These are phyloP conservation scores for Canariomyces notabilis DNA, from an alignment of 2,329 filamentous ascomycete genomes.

Conservation along the genomic window DNA sequence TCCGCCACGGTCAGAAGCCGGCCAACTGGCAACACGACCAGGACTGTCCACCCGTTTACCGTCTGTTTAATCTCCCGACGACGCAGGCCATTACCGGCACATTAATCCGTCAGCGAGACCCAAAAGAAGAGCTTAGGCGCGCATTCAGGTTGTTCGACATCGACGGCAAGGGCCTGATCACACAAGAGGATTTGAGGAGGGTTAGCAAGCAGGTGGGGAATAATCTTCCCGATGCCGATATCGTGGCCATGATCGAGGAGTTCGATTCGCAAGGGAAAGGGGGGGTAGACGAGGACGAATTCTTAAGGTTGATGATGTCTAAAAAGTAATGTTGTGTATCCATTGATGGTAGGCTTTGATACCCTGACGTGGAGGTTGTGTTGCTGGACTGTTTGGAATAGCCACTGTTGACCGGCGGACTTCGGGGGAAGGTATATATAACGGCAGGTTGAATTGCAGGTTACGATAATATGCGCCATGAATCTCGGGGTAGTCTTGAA, in stretches of 20 bases:
- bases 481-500: no score
- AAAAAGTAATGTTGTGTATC: constrained; percentile 25
- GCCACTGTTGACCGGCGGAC: not conserved
- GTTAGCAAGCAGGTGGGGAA: constrained; percentile 90
- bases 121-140: constrained; percentile 81
- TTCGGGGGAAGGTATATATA: not conserved
- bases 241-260: constrained; percentile 95
- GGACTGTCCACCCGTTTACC: constrained; percentile 57
- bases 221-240: constrained; percentile 85
- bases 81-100: constrained; percentile 75
- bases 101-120: constrained; percentile 76
- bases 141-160: constrained; percentile 93
- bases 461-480: constrained; percentile 18
- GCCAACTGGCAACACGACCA: constrained; percentile 50
- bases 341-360: constrained; percentile 5
- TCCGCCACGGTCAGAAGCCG: constrained; percentile 72
- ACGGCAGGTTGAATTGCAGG: constrained; percentile 13
- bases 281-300: constrained; percentile 65
- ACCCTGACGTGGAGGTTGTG: constrained; percentile 8
- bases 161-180: constrained; percentile 86
- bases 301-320: constrained; percentile 56
- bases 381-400: constrained; percentile 3
- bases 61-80: constrained; percentile 66
- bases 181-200: constrained; percentile 77
- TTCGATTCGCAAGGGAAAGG: constrained; percentile 94